Evolutionary conservation across 1,284 basidiomycete species (phyloP), one percentile per base, ranked within the genome.

Genomic region (Salmacisia buchloeana): DNA sequence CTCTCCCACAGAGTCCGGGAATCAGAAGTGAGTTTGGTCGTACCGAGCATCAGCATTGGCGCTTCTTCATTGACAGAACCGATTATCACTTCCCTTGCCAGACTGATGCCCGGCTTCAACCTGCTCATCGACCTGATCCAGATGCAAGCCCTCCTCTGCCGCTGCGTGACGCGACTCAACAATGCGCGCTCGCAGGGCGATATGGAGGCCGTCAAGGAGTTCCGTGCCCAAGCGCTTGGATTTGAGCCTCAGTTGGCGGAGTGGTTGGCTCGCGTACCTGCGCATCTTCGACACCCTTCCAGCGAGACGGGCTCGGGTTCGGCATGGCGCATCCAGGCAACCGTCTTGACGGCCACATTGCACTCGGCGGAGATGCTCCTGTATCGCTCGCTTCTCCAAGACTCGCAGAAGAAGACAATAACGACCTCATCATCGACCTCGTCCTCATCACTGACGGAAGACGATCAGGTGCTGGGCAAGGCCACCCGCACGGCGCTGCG

Each of bases 401-500:
- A 43, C 23, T 9, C 27, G 15, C n/a, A 10, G 29, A 23, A 33
- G 15, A 39, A 33, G 13, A 31, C 27, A 31, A 38, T 18, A 9
- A 18, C 15, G 23, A 46, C 29, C 9, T 25, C 54, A 25, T 46
- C 45, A 46, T 9, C 23, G 12, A 9, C 10, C n/a, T 46, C 45
- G 45, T 9, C 10, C 45, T 12, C 59, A 2, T 27, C 18, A 4
- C 21, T 23, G 15, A 23, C 12, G 39, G 63, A 64, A 29, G 41
- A 60, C 27, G 57, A 62, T 10, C 25, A 34, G 18, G 31, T 31
- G 18, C 34, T 62, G 29, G 46, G 43, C 15, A 43, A 62, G 31
- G 59, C 54, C 31, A 59, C 45, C 4, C 41, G 57, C 54, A 63
- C 64, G 3, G 49, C 64, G 6, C 58, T 63, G 56, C n/a, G 29